These are phyloP conservation scores for Ascochyta clinopodiicola DNA, from an alignment of 2,329 filamentous ascomycete genomes.

Conservation along the genomic window DNA sequence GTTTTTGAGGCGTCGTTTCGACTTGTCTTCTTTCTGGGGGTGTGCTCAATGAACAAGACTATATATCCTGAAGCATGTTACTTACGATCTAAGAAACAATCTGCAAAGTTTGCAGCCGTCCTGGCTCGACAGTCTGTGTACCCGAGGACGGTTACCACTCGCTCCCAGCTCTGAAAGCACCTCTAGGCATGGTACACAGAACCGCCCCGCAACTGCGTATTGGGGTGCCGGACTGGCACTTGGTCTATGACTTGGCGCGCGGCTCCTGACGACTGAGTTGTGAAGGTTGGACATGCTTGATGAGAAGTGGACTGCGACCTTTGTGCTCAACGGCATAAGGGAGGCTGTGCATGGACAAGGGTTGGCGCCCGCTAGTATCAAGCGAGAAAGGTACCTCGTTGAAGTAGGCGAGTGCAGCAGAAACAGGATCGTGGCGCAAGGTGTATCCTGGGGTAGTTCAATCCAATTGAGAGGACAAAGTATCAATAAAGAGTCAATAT, in stretches of 20 bases:
- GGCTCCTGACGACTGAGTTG: background rate
- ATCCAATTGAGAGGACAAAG: background rate
- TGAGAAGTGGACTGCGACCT: background rate
- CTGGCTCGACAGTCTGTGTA: background rate
- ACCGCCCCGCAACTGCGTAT: background rate
- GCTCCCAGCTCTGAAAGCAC: background rate
- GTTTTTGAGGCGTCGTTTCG: background rate
- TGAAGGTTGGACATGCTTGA: background rate
- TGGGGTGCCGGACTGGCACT: background rate
- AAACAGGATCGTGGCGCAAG: background rate
- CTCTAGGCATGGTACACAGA: background rate
- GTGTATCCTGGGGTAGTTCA: background rate
- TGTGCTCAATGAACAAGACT: background rate
- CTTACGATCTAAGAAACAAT: slow-evolving; percentile 6
- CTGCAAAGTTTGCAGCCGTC: slow-evolving; percentile 3
- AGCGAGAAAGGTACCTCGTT: background rate
- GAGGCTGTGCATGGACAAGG: background rate
- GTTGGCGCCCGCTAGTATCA: background rate
- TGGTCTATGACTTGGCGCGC: background rate
- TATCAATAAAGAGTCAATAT: background rate
- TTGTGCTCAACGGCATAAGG: background rate
- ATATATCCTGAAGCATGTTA: background rate
- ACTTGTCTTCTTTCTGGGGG: background rate
- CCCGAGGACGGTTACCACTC: background rate
- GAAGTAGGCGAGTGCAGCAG: background rate